Percentiles rank a stretch among this genome's conserved stretches.
These are phyloP conservation scores for Ophioceras dolichostomum DNA, from an alignment of 2,329 filamentous ascomycete genomes.

Conservation along the genomic window DNA sequence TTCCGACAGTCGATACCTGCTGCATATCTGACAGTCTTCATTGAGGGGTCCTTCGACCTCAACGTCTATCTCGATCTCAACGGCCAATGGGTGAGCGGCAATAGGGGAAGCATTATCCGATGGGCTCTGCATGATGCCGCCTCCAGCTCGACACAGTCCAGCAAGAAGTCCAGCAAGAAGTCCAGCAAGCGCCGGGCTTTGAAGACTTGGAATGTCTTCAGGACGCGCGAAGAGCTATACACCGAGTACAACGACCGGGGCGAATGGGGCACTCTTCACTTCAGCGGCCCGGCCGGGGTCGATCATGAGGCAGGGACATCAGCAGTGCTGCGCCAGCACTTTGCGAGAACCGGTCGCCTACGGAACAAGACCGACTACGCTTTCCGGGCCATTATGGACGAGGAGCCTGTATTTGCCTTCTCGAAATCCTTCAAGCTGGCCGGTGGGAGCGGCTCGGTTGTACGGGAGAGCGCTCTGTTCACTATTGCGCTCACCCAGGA, in stretches of 20 bases:
- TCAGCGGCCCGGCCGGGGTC: slow-evolving; percentile 57
- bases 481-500: slow-evolving; percentile 67
- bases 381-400: slow-evolving; percentile 60
- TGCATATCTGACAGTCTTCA: slow-evolving; percentile 61
- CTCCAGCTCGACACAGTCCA: slow-evolving; percentile 14
- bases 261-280: slow-evolving; percentile 75
- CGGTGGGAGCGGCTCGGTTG: slow-evolving; percentile 17
- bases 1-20: slow-evolving; percentile 73
- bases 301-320: slow-evolving; percentile 63
- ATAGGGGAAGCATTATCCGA: slow-evolving; percentile 53
- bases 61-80: slow-evolving; percentile 57
- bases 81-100: slow-evolving; percentile 72
- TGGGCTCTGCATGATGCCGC: slow-evolving; percentile 49
- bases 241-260: slow-evolving; percentile 62
- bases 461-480: slow-evolving; percentile 49
- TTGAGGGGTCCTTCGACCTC: slow-evolving; percentile 52
- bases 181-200: slow-evolving; percentile 22
- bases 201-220: slow-evolving; percentile 56
- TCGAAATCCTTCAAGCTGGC: slow-evolving; percentile 45
- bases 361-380: slow-evolving; percentile 35
- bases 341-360: slow-evolving; percentile 54
- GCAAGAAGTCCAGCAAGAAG: slow-evolving; percentile 17
- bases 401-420: slow-evolving; percentile 74
- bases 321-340: slow-evolving; percentile 50
- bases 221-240: slow-evolving; percentile 52